Evolutionary conservation across 345 rosid species (phyloP).

Genomic region (Anacardium occidentale): DNA sequence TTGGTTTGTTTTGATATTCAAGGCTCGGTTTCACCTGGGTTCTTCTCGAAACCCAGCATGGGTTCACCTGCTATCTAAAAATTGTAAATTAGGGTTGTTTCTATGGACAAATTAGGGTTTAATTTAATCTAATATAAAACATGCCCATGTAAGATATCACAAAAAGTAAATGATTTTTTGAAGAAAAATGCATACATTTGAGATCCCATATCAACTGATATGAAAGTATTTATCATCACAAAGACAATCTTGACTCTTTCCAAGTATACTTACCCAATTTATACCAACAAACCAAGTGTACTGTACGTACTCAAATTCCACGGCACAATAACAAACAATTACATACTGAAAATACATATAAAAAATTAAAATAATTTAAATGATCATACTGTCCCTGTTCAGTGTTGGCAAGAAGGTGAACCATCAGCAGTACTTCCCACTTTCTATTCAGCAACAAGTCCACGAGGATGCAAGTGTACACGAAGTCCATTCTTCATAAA

Average conservation of each 20-base stretch:
- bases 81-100: too few species aligned
- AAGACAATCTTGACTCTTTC: conserved; percentile 9
- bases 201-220: conserved; percentile 23
- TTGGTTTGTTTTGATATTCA: too few species aligned
- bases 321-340: background rate
- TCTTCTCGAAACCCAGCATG: too few species aligned
- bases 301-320: background rate
- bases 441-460: conserved; percentile 21
- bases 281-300: conserved; percentile 13
- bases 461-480: conserved; percentile 73
- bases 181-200: conserved; percentile 10
- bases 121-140: too few species aligned
- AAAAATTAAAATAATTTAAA: conserved; percentile 26
- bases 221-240: conserved; percentile 18
- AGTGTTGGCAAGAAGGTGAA: background rate
- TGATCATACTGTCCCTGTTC: conserved; percentile 3
- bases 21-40: too few species aligned
- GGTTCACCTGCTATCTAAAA: too few species aligned
- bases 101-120: too few species aligned
- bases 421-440: background rate
- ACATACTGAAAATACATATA: conserved; percentile 15
- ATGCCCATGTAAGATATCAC: too few species aligned
- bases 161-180: too few species aligned
- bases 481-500: conserved; percentile 87
- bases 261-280: background rate